Evolutionary conservation across 768 basidiomycete genomes (phyloP), one percentile per base, ranked within the genome.

Genomic region (Ramaria sp.): DNA sequence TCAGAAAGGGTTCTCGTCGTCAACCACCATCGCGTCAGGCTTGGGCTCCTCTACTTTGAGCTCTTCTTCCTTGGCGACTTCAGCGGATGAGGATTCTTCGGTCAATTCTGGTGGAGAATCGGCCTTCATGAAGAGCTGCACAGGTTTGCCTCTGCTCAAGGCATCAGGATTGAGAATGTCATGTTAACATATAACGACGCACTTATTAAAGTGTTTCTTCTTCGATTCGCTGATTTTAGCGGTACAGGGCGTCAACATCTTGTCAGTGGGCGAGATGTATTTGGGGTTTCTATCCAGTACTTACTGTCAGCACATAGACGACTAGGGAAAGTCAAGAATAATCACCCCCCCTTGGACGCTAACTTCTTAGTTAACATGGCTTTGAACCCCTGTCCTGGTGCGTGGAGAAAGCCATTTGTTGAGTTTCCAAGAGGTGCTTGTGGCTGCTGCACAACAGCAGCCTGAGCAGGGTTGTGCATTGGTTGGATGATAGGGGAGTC

Each of bases 121-220:
- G 20, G 24, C 12, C 54, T 67, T 69, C 57, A 73, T 72, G 5
- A 88, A 74, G 52, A 76, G 72, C 1, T 79, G 67, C 60, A 71
- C 74, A 32, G 84, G 81, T 63, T 82, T 83, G 74, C 77, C 78
- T 65, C 84, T 86, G 61, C 25, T 32, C 28, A 41, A 30, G 10
- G 50, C 28, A 15, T 20, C 20, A 48, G 25, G 20, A 24, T 51
- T 54, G 36, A 22, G 27, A 13, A 8, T 6, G 12, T 24, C 41
- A 24, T 47, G 18, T 60, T 38, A 61, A 43, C 4, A 25, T 50
- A 36, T 41, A 34, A 50, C 53, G 18, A 73, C 83, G 36, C 59
- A 95, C 95, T 91, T 96, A 56, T 68, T 73, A 65, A 96, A 98
- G 63, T 90, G 91, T 69, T 91, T 90, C 77, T 95, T 93, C 77